Evolutionary conservation across 306 rosid genomes (phyloP).

Genomic region (Pyrus bretschneideri): DNA sequence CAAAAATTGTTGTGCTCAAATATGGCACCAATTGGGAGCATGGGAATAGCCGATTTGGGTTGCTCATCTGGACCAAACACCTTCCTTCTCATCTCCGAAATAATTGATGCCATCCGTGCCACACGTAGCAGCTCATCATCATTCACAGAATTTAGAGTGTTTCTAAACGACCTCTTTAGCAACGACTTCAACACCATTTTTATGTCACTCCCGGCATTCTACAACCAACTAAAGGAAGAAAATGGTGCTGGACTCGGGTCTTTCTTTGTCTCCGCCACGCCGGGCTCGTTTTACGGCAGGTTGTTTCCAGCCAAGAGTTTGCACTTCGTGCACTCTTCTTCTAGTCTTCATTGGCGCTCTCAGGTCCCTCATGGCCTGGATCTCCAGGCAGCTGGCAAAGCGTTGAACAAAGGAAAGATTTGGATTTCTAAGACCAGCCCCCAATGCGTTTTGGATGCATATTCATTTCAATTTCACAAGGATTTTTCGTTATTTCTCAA

Average conservation of each 20-base stretch:
- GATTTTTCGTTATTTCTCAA: slow-evolving; percentile 49
- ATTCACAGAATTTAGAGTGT: slow-evolving; percentile 37
- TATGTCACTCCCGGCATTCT: slow-evolving; percentile 53
- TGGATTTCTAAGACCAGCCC: slow-evolving; percentile 68
- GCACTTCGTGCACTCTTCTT: slow-evolving; percentile 64
- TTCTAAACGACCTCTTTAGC: slow-evolving; percentile 56
- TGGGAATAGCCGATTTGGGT: slow-evolving; percentile 78
- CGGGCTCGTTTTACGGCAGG: slow-evolving; percentile 57
- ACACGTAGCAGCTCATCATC: slow-evolving; percentile 9
- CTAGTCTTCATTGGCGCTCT: slow-evolving; percentile 80
- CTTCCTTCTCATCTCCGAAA: slow-evolving; percentile 35
- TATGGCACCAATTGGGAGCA: slow-evolving; percentile 24
- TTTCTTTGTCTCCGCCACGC: slow-evolving; percentile 39
- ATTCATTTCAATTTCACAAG: slow-evolving; percentile 39
- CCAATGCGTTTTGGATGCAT: slow-evolving; percentile 45
- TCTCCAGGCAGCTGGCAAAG: background rate
- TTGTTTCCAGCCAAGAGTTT: slow-evolving; percentile 36
- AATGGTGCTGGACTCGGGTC: slow-evolving; percentile 17
- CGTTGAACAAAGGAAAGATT: slow-evolving; percentile 53
- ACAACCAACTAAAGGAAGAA: slow-evolving; percentile 12
- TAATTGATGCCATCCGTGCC: slow-evolving; percentile 26
- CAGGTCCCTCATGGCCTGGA: slow-evolving; percentile 41
- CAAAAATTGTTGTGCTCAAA: slow-evolving; percentile 14
- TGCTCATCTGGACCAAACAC: slow-evolving; percentile 86
- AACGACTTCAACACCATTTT: slow-evolving; percentile 76